Evolutionary conservation across 2,329 filamentous ascomycete species (phyloP), one percentile per base, ranked within the genome.

Genomic region (Bertia moriformis): DNA sequence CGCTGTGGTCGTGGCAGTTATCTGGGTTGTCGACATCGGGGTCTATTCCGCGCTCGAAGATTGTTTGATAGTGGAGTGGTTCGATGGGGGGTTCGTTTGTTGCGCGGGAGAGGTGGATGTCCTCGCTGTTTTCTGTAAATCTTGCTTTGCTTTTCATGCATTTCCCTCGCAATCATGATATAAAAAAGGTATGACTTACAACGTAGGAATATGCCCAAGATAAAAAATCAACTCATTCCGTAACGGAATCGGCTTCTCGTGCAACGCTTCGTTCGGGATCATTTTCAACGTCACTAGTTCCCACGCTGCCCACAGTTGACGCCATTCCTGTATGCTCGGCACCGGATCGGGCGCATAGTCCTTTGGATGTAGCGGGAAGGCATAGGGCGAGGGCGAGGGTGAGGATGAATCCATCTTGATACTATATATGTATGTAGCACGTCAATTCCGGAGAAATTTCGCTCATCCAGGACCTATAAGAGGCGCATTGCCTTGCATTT

Each of bases 1-100:
- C 67, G 45, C 73, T 78, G 52, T 82, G 77, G 12, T 61, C 54
- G 50, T 82, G 77, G 45, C 74, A 79, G 35, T 70, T 55, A 40
- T 71, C 64, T 0, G 77, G 77, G 45, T 81, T 65, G 41, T 81
- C 74, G 4, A 82, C 76, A 49, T 82, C 77, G 1, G 77, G 77
- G 49, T 82, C 77, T 43, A 82, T 75, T 3, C 77, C 77, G 20
- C 77, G 67, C 52, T 81, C 75, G 43, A 82, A 82, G 13, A 80
- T 79, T 7, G 62, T 53, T 38, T 59, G 61, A 46, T 72, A 82
- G 38, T 63, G 61, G 22, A 7, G 7, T 2, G 75, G 75, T 22
- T 75, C 62, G 0, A 70, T 76, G 0, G 65, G 60, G 22, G 22
- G 7, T 27, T n/a, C 22, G 22, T 7, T n/a, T 10, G 22, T n/a